Evolutionary conservation across 345 rosid species (phyloP), one percentile per base, ranked within the genome.

Genomic region (Brassica rapa): DNA sequence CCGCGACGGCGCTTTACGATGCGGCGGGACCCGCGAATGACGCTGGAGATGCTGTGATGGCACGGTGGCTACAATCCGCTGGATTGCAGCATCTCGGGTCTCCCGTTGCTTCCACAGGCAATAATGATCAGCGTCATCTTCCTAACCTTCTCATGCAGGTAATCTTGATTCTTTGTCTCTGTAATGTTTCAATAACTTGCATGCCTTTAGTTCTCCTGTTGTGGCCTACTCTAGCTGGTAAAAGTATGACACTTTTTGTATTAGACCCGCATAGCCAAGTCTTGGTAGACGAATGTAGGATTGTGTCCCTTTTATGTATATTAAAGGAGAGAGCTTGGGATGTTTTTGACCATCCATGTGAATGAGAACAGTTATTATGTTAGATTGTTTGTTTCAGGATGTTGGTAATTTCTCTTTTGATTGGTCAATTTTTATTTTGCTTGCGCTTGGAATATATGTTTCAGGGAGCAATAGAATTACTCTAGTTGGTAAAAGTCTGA

Each of bases 111-210:
- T 55, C 61, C 61, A 19, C 57, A 0, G 89, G 88, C 76, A 84
- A 87, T 63, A 83, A 86, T 63, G 99, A 96, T 80, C 92, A 96
- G 24, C 96, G 96, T 65, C 89, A 81, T 81, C 92, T 89, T 16
- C 98, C 98, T 62, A 94, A 91, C 83, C 85, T 91, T 68, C 84
- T 96, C 76, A 87, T 90, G 96, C 98, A 93, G 98, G 99, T 96
- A 82, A 0, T 51, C 55, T 0, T 62, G 51, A 12, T 49, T 49
- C 8, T 14, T 1, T 49, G n/a, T 49, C 51, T 11, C 5, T 43
- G 51, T 43, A 12, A 11, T 43, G 0, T 43, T 43, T 6, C 6
- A 43, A 4, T 12, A 43, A 43, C 15, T 23, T 62, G 79, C 79
- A 74, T 80, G 79, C 67, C 29, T 4, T 12, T 12, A 8, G 5